Base-by-base conservation (phyloP, 2,329 filamentous ascomycete genomes). In the Akanthomyces uredinophilus region DNA sequence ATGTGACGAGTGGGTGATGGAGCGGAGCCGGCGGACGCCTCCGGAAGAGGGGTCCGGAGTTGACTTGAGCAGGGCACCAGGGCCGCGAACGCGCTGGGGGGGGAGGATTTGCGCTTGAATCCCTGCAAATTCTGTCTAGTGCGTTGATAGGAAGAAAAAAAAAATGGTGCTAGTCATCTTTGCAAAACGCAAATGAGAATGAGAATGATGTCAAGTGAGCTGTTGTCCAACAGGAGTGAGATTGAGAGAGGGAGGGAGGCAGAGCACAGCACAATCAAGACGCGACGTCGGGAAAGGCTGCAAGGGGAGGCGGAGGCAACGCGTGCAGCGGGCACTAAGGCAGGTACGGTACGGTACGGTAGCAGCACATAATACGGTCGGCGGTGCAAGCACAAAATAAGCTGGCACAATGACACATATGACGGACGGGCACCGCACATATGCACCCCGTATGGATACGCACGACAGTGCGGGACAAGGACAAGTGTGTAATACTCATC, bases 31-130 rank as follows among this genome's bases (percentile, higher is more conserved):
- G 57, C 20, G 20, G 49, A 52, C 49, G 49, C 49, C 57, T 52
- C 57, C 57, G 57, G 57, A 60, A 60, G 37, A 60, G 11, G 24
- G 57, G 39, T 49, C 57, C 49, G 57, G 57, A 27, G 49, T 60
- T 27, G 49, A 44, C 35, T 58, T 29, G 54, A 47, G 54, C 47
- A 41, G 32, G 37, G 37, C 37, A 47, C 43, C 47, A 41, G 32
- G 37, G 37, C 37, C 22, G 37, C 18, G 37, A 27, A 60, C 57
- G 32, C 22, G 46, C 24, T 50, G 47, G 55, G 22, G 32, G 32
- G 55, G 43, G n/a, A n/a, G 44, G 56, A 51, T 59, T 14, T 51
- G 56, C 46, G 47, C n/a, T 43, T 49, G 46, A 37, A 43, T 49
- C 37, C 56, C 37, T 50, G 47, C 8, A 35, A 5, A 11, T 8